Base-by-base conservation (phyloP, 106 monocot species). In the Ottelia alismoides region DNA sequence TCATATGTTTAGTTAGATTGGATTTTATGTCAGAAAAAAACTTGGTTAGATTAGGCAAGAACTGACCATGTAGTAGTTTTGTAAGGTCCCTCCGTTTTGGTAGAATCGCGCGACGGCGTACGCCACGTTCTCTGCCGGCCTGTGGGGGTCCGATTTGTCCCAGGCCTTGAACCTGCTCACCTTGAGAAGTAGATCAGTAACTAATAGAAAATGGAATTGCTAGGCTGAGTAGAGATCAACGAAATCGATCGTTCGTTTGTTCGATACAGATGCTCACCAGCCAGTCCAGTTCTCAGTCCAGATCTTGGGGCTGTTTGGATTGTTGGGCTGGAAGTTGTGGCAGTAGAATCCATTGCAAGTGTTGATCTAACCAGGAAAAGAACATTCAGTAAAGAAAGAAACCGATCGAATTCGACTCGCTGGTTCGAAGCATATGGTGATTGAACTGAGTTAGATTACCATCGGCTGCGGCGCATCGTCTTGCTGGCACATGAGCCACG, bases 271-370 rank as follows among this genome's bases (percentile, higher is more conserved):
- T 56, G 64, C 64, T 59, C 20, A 85, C 85, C 86, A 86, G 46
- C 86, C 86, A 19, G 81, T 74, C 86, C 86, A 86, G 27, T 86
- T 86, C 45, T 86, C 86, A 2, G 86, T 86, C 86, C 86, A 81
- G 40, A 81, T 68, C 70, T 86, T 86, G 0, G 85, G 80, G 25
- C 65, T 77, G 31, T 28, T 72, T 2, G 66, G 26, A 43, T 72
- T 71, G 47, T 86, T 80, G 0, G 86, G 80, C 27, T 52, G 49
- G 21, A 74, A 86, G 0, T 61, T 24, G 10, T 77, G 60, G 17
- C 80, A 80, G 35, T 77, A 81, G 29, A 81, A 86, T 4, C 70
- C 73, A 53, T 81, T 86, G 81, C 77, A 77, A 25, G 86, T 81
- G 57, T 86, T 71, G 60, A 81, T 76, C 85, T 85, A 50, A 30